Conservation (phyloP, 805 yeast genomes). For the Maudiozyma barnettii region DNA sequence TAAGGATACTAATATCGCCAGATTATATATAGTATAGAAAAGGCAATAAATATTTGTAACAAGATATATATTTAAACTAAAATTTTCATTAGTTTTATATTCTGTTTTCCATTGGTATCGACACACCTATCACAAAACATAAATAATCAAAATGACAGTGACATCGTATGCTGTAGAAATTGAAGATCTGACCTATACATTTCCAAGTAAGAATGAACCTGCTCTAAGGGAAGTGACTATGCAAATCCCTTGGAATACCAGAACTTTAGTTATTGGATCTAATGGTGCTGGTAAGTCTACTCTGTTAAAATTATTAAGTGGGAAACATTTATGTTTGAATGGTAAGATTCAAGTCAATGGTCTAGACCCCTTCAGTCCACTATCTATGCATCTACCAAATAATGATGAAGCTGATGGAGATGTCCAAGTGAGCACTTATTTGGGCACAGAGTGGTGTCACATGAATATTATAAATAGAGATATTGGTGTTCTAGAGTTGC, state of each 20-base stretch:
- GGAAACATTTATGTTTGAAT: constrained; percentile 72
- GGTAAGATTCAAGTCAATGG: constrained; percentile 74
- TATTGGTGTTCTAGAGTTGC: constrained; percentile 71
- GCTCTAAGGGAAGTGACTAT: constrained; percentile 62
- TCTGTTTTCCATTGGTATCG: too few species aligned
- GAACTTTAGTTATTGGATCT: constrained; percentile 80
- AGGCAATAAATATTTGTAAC: too few species aligned
- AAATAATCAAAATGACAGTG: neutral
- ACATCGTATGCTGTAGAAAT: constrained; percentile 44
- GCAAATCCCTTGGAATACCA: constrained; percentile 55
- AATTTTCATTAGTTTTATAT: too few species aligned
- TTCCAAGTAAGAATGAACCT: constrained; percentile 45
- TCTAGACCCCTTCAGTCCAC: constrained; percentile 72
- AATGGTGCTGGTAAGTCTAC: constrained; percentile 98
- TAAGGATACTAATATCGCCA: too few species aligned
- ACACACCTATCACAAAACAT: too few species aligned
- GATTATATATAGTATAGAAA: too few species aligned
- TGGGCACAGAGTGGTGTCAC: constrained; percentile 97
- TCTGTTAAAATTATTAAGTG: constrained; percentile 72
- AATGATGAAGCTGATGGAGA: constrained; percentile 29
- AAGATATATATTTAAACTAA: too few species aligned
- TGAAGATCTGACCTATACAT: constrained; percentile 56
- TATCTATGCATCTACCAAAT: constrained; percentile 30
- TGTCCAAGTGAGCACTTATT: constrained; percentile 55
- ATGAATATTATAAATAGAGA: constrained; percentile 86